Evolutionary conservation across 192 early-diverging fungal genomes (phyloP).

Genomic region (Linnemannia hyalina): DNA sequence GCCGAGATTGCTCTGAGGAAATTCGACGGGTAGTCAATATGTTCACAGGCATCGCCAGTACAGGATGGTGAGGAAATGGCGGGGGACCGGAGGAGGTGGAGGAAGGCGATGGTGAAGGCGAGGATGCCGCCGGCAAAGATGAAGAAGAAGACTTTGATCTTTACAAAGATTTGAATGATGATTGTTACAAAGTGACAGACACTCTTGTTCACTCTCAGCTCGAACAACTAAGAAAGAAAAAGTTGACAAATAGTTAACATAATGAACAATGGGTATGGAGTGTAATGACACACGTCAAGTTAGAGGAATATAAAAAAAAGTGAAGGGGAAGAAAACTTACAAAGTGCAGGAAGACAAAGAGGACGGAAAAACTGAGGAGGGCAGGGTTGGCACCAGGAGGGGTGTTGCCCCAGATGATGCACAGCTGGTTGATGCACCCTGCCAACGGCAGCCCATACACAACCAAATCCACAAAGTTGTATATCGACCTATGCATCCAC

Average conservation of each 20-base stretch:
- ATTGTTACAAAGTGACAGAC: constrained; percentile 42
- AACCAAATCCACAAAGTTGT: constrained; percentile 21
- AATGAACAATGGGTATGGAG: neutral
- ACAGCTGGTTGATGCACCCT: constrained; percentile 10
- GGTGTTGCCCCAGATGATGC: neutral
- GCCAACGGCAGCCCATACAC: constrained; percentile 13
- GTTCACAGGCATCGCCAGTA: neutral
- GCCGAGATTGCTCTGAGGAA: constrained; percentile 25
- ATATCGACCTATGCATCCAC: neutral
- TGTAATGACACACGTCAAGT: neutral
- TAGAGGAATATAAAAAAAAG: neutral
- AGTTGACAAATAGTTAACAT: neutral
- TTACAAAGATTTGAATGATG: constrained; percentile 12
- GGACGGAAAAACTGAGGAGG: constrained; percentile 15
- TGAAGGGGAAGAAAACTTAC: neutral
- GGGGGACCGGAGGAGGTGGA: constrained; percentile 19
- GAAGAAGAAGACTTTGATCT: constrained; percentile 45
- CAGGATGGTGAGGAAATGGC: neutral
- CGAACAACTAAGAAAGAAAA: constrained; percentile 29
- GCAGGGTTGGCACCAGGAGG: neutral
- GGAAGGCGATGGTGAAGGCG: constrained; percentile 26
- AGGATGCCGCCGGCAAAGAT: constrained; percentile 35
- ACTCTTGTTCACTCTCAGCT: constrained; percentile 29
- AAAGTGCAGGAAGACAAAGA: constrained; percentile 26
- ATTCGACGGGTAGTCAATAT: neutral